Base-by-base conservation (phyloP, 306 rosid genomes). In the Cucurbita argyrosperma region DNA sequence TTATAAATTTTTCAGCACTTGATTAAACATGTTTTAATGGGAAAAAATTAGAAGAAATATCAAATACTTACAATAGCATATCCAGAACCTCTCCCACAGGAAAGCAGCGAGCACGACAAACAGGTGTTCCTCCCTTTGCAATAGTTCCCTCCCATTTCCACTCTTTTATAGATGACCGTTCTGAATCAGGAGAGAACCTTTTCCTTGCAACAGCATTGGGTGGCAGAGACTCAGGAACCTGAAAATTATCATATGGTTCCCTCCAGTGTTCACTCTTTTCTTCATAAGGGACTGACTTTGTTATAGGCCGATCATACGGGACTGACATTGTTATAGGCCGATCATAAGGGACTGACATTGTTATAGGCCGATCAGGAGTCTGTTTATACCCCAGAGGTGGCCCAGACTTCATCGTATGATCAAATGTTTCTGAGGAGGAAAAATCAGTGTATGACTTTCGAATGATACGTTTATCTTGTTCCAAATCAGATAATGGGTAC, bases 81-180 rank as follows among this genome's bases (percentile, higher is more conserved):
- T 91, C 99, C 57, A 94, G 83, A 79, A 84, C 82, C 83, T 91
- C 91, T 61, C 96, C 99, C 62, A 94, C 96, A 57, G 97, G 99
- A 82, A 94, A 94, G 85, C 99, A 91, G 70, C 92, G 99, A 55
- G 99, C 99, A 73, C 89, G 95, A 81, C 99, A 89, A 69, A 94
- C 84, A 76, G 96, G 97, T 40, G 96, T 88, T 78, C 99, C 99
- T 71, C 99, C 97, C 88, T 94, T 94, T 53, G 99, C 99, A 77
- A 89, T 94, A 75, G 95, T 91, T 72, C 99, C 97, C 85, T 91
- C 97, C 99, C 99, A 94, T 81, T 89, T 94, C 99, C 99, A 94
- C 80, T 88, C 91, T 6, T 81, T 80, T 75, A 83, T 6, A 79
- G 97, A 84, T 70, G 90, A 57, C 81, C 59, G 67, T 46, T 84